phyloP scores from a whole-genome alignment of 257 asterid species.

The Rhazya stricta region DNA sequence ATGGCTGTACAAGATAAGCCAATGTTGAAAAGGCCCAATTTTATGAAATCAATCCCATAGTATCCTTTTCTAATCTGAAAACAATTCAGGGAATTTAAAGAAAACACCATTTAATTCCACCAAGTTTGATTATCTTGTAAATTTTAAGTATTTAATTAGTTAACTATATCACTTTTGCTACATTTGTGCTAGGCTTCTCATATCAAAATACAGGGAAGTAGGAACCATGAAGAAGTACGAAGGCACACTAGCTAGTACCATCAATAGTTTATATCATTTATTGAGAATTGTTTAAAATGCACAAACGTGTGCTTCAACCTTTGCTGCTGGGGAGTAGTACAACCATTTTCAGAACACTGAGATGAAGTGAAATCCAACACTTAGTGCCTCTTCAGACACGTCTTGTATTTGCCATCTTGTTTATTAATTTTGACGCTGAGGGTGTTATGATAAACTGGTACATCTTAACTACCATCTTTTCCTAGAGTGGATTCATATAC shows the following conservation, averaged over 20 bases:
- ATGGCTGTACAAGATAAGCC: not conserved
- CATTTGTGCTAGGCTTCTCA: not conserved
- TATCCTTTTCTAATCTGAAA: not conserved
- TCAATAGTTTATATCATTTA: no score
- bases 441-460: no score
- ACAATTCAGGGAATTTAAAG: not conserved
- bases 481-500: not conserved
- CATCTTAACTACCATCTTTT: no score
- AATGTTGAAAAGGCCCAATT: not conserved
- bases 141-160: not conserved
- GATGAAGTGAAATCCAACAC: not conserved
- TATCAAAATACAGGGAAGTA: not conserved
- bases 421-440: not conserved
- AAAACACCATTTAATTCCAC: not conserved
- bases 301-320: not conserved
- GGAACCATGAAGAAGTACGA: not conserved
- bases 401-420: not conserved
- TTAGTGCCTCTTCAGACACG: not conserved
- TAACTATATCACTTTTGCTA: not conserved
- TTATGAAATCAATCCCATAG: not conserved
- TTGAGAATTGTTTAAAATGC: not conserved
- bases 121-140: not conserved
- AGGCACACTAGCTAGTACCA: not conserved
- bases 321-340: not conserved
- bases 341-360: not conserved